Base-by-base conservation (phyloP, 345 rosid genomes). In the Linum trigynum region DNA sequence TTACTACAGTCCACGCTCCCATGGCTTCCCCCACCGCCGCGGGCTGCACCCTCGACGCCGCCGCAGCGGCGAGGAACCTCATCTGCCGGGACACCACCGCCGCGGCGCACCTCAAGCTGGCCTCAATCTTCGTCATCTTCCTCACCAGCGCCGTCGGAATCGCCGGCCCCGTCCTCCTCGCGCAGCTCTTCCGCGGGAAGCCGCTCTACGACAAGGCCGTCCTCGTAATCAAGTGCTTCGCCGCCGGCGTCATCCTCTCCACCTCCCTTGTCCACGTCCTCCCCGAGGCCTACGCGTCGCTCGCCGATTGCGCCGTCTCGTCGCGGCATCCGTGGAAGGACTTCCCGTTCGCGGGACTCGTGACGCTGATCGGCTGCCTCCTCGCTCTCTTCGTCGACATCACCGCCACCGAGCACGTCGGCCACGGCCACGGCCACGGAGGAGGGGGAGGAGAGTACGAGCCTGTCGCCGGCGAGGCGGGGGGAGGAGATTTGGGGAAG, bases 241-340 rank as follows among this genome's bases (percentile, higher is more conserved):
- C 97, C 38, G 97, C 98, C 61, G 98, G 98, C 0, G 98, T 92
- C 1, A 90, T 92, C 55, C 90, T 92, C 67, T 90, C 98, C 16
- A 92, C 98, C 11, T 90, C 98, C 7, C 75, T 92, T 0, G 97
- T 92, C 69, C 98, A 92, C 70, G 97, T 90, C 11, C 90, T 88
- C 55, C 97, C 98, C 3, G 97, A 90, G 15, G 98, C 97, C 17
- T 92, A 71, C 70, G 82, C 39, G 40, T 80, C 98, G 5, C 85
- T 90, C 55, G 70, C 85, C 36, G 91, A 92, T 57, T 92, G 97
- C 74, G 82, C 76, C 32, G 89, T 90, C 11, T 83, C 98, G 0
- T 77, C 98, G 2, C 76, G 51, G 4, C 97, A 88, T 70, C 98
- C 96, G 0, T 92, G 97, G 98, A 75, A 38, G 66, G 97, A 92